Conservation (phyloP, 345 rosid species). For the Moringa oleifera region DNA sequence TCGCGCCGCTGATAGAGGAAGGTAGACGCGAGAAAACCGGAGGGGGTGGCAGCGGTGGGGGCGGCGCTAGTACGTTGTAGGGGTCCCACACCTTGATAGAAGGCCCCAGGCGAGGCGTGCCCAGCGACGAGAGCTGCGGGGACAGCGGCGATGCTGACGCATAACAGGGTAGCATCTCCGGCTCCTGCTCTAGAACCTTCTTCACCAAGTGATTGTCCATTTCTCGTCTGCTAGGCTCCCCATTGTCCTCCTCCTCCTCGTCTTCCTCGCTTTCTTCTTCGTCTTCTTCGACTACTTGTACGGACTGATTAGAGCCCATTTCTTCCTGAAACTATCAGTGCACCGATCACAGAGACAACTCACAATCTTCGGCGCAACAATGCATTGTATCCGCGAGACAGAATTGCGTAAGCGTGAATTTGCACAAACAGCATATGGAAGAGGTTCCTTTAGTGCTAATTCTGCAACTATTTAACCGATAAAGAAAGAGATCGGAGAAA, state of each 20-base stretch:
- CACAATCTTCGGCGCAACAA: not conserved
- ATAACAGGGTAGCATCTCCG: slow-evolving; percentile 87
- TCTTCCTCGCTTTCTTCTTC: slow-evolving; percentile 34
- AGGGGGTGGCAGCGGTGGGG: slow-evolving; percentile 54
- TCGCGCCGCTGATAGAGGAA: slow-evolving; percentile 3
- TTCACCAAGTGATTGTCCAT: slow-evolving; percentile 45
- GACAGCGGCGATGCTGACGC: slow-evolving; percentile 91
- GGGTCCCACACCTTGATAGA: slow-evolving; percentile 97
- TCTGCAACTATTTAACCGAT: no score
- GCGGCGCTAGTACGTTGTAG: slow-evolving; percentile 80
- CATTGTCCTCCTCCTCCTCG: slow-evolving; percentile 37
- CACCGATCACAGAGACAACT: not conserved
- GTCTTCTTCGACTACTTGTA: slow-evolving; percentile 37
- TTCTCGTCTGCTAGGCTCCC: slow-evolving; percentile 23
- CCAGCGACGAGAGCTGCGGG: slow-evolving; percentile 82
- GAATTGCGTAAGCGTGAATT: not conserved
- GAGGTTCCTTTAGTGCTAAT: no score
- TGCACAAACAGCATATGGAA: no score
- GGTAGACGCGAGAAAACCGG: slow-evolving; percentile 31
- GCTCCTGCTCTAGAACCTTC: slow-evolving; percentile 83
- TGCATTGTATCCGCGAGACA: not conserved
- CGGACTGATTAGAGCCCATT: slow-evolving; percentile 76
- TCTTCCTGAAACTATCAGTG: not conserved
- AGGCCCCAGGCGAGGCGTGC: slow-evolving; percentile 86
- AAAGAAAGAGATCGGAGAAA: no score